Evolutionary conservation across 176 grass and related monocot genomes (phyloP).

Genomic region (Puya raimondii): DNA sequence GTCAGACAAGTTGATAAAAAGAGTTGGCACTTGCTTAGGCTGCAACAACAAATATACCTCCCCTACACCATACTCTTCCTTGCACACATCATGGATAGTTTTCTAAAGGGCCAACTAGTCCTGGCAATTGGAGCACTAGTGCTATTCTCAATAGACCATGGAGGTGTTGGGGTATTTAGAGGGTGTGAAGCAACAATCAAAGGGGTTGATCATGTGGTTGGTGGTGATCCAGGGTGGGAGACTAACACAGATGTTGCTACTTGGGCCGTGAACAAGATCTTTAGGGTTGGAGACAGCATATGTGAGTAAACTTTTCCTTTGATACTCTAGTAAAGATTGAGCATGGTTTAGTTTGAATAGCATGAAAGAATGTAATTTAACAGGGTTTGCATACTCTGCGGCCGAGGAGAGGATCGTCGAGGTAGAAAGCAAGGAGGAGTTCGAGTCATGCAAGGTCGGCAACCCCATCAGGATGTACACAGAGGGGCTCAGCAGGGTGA

Average conservation of each 20-base stretch:
- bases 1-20: constrained; percentile 1
- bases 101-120: constrained; percentile 5
- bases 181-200: neutral
- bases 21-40: neutral
- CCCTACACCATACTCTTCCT: constrained; percentile 13
- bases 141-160: neutral
- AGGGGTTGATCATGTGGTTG: constrained; percentile 38
- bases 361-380: neutral
- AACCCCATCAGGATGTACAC: constrained; percentile 36
- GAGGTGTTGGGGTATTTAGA: neutral
- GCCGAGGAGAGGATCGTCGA: constrained; percentile 19
- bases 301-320: constrained; percentile 16
- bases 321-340: neutral
- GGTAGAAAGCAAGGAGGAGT: constrained; percentile 23
- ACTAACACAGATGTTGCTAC: constrained; percentile 23
- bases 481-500: constrained; percentile 28
- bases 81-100: neutral
- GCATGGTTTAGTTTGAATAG: too few relatives aligned
- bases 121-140: constrained; percentile 10
- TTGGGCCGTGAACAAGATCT: constrained; percentile 23
- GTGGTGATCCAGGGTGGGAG: constrained; percentile 38
- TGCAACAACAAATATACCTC: constrained; percentile 9
- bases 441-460: constrained; percentile 20
- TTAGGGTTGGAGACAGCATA: constrained; percentile 24
- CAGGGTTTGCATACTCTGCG: constrained; percentile 36